These are phyloP conservation scores for Sechiopsis laciniata DNA, from an alignment of 306 rosid genomes.

Conservation along the genomic window DNA sequence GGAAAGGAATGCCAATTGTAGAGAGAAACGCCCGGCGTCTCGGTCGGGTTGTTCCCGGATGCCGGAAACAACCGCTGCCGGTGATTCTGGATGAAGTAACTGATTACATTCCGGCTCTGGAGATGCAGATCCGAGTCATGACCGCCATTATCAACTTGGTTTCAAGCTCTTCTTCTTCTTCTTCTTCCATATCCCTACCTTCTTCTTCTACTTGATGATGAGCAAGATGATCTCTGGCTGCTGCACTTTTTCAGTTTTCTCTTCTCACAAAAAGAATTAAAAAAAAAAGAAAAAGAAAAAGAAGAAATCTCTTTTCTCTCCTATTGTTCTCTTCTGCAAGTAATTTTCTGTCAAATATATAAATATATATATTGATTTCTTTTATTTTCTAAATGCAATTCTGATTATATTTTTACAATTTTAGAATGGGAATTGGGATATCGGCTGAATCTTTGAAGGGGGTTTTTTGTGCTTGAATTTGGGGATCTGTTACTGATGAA, in stretches of 20 bases:
- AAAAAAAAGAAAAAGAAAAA: neutral
- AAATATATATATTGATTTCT: neutral
- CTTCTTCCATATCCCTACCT: constrained; percentile 27
- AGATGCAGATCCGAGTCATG: constrained; percentile 96
- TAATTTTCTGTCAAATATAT: constrained; percentile 11
- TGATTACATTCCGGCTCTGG: constrained; percentile 79
- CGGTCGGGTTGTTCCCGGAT: constrained; percentile 88
- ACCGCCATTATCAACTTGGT: constrained; percentile 50
- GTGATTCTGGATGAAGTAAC: constrained; percentile 76
- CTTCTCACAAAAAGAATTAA: too few species aligned
- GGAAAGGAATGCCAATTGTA: constrained; percentile 61
- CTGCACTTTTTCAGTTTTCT: neutral
- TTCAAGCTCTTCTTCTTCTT: constrained; percentile 37
- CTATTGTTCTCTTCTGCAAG: constrained; percentile 1
- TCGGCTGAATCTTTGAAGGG: too few species aligned
- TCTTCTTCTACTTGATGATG: constrained; percentile 36
- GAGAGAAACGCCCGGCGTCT: constrained; percentile 60
- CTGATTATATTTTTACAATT: neutral
- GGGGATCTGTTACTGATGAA: neutral
- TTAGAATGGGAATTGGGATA: neutral
- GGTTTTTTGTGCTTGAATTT: neutral
- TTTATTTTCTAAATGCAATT: neutral
- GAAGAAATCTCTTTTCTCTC: neutral
- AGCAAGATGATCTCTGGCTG: neutral
- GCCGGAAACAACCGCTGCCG: constrained; percentile 72